A percentile compares a stretch with the other conserved stretches of the same genome.
phyloP scores from a whole-genome alignment of 1,139 yeast genomes.

The Protomyces pachydermus region DNA sequence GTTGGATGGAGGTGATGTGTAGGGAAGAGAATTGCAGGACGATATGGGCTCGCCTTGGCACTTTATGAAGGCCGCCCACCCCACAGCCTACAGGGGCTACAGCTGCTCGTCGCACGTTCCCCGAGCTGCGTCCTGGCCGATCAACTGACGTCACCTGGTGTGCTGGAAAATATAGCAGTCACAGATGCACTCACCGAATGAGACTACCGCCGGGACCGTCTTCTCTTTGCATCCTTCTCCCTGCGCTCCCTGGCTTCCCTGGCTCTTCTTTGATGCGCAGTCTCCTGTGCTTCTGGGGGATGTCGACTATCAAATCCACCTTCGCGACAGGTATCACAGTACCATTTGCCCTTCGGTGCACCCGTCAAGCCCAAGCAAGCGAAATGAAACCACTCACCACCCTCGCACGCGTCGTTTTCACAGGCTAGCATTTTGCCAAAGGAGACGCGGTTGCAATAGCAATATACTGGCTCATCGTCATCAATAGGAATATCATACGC shows the following conservation, averaged over 20 bases:
- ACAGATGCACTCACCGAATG: too few species aligned
- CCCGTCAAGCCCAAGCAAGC: conserved; percentile 66
- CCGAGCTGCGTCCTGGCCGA: too few species aligned
- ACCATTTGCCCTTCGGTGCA: conserved; percentile 44
- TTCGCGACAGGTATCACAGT: conserved; percentile 39
- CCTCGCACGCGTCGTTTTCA: conserved; percentile 70
- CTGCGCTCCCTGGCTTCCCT: neutral
- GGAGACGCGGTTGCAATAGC: conserved; percentile 78
- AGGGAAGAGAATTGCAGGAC: neutral
- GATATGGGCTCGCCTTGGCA: neutral
- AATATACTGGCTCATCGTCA: conserved; percentile 47
- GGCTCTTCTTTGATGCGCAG: neutral
- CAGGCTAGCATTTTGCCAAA: conserved; percentile 95
- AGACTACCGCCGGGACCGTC: neutral
- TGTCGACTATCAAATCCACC: neutral
- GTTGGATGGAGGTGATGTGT: neutral
- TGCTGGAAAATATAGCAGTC: too few species aligned
- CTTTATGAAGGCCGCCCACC: too few species aligned
- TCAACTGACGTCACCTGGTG: too few species aligned
- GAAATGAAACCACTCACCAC: conserved; percentile 75
- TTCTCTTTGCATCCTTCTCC: neutral
- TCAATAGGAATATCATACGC: conserved; percentile 20
- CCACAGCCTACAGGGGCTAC: too few species aligned
- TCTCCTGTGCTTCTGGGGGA: neutral
- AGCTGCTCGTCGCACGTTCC: too few species aligned